These are phyloP conservation scores for Mucor saturninus DNA, from an alignment of 371 early-diverging fungal species.

Conservation along the genomic window DNA sequence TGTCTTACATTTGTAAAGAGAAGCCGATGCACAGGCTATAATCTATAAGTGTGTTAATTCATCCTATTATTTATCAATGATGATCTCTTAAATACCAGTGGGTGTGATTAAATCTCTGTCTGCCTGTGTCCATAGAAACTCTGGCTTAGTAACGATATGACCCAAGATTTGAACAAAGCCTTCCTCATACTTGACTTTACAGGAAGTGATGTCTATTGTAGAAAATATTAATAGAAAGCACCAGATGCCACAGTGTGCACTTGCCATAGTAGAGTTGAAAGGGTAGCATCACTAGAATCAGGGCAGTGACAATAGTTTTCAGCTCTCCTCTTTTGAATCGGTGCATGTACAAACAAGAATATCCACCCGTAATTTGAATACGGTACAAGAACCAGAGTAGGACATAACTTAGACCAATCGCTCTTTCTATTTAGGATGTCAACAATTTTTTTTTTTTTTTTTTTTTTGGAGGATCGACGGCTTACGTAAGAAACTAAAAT, in stretches of 20 bases:
- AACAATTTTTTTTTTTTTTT: no score
- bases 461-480: no score
- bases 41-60: slow-evolving; percentile 6
- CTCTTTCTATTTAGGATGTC: slow-evolving; percentile 36
- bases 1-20: slow-evolving; percentile 54
- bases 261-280: slow-evolving; percentile 57
- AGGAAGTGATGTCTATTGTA: slow-evolving; percentile 41
- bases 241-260: no score
- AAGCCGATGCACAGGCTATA: slow-evolving; percentile 47
- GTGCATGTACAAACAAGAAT: slow-evolving; percentile 34
- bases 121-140: slow-evolving; percentile 46
- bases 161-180: slow-evolving; percentile 40
- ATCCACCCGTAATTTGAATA: slow-evolving; percentile 36
- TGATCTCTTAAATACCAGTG: slow-evolving; percentile 30
- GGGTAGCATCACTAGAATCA: slow-evolving; percentile 50
- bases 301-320: slow-evolving; percentile 48
- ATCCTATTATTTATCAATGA: not conserved
- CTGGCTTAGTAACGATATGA: slow-evolving; percentile 45
- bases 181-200: slow-evolving; percentile 56
- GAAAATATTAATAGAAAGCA: not conserved
- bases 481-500: slow-evolving; percentile 34
- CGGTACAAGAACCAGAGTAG: slow-evolving; percentile 45
- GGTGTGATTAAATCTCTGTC: slow-evolving; percentile 46
- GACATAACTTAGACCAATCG: slow-evolving; percentile 40
- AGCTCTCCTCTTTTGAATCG: slow-evolving; percentile 50